Evolutionary conservation across 805 yeast species (phyloP).

Genomic region (Saccharomycopsis selenospora): DNA sequence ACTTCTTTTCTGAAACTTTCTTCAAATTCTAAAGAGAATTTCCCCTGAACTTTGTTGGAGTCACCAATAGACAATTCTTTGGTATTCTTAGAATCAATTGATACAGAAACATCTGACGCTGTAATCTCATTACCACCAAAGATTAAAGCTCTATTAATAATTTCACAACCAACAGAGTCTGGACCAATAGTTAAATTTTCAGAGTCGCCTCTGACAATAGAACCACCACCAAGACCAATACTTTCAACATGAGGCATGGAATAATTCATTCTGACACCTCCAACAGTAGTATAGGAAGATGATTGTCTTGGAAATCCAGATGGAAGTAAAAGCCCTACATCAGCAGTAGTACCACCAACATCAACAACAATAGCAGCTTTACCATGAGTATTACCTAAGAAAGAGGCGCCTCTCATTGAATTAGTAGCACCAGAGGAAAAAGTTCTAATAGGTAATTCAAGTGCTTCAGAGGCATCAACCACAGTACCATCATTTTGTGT

Average conservation of each 20-base stretch:
- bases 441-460: slow-evolving; percentile 37
- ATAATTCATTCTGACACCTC: slow-evolving; percentile 43
- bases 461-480: slow-evolving; percentile 34
- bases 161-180: slow-evolving; percentile 41
- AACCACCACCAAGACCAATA: slow-evolving; percentile 47
- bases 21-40: slow-evolving; percentile 19
- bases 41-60: slow-evolving; percentile 22
- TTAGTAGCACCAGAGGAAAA: slow-evolving; percentile 45
- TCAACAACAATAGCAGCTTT: slow-evolving; percentile 35
- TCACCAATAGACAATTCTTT: slow-evolving; percentile 26
- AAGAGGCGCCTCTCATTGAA: slow-evolving; percentile 42
- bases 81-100: slow-evolving; percentile 18
- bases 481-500: slow-evolving; percentile 47
- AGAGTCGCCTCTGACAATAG: slow-evolving; percentile 31
- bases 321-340: slow-evolving; percentile 40
- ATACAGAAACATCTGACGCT: slow-evolving; percentile 34
- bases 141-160: slow-evolving; percentile 30
- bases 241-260: slow-evolving; percentile 45
- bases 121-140: slow-evolving; percentile 39
- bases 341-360: slow-evolving; percentile 46
- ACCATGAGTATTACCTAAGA: slow-evolving; percentile 26
- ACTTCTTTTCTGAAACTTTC: slow-evolving; percentile 21
- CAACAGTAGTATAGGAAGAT: slow-evolving; percentile 36
- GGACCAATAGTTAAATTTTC: slow-evolving; percentile 36
- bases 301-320: slow-evolving; percentile 43